Percentiles rank a stretch among this genome's conserved stretches.
Evolutionary conservation across 371 early-diverging fungal species (phyloP).

Genomic region (Lichtheimia ornata): DNA sequence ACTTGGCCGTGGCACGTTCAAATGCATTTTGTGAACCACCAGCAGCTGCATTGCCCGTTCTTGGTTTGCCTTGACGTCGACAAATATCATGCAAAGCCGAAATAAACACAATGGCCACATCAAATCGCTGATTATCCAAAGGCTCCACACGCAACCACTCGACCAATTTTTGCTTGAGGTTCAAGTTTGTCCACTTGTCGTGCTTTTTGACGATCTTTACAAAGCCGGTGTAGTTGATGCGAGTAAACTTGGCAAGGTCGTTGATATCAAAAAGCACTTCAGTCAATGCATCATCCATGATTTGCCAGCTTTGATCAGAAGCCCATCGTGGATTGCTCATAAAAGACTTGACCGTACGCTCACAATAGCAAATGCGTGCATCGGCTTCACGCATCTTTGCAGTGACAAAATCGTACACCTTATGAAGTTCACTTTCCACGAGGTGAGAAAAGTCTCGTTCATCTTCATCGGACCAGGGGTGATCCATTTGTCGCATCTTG

Average conservation of each 20-base stretch:
- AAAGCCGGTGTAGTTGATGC: constrained; percentile 92
- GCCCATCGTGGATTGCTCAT: constrained; percentile 34
- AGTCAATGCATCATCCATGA: constrained; percentile 49
- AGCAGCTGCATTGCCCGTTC: constrained; percentile 41
- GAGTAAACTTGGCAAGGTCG: constrained; percentile 86
- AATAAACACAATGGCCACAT: constrained; percentile 55
- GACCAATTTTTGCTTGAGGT: constrained; percentile 81
- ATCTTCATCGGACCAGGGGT: constrained; percentile 55
- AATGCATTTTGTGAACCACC: constrained; percentile 77
- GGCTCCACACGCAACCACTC: constrained; percentile 67
- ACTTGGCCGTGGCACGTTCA: constrained; percentile 90
- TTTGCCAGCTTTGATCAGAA: constrained; percentile 36
- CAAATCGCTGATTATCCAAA: constrained; percentile 54
- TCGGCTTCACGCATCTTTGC: constrained; percentile 83
- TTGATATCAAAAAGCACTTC: constrained; percentile 72
- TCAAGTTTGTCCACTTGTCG: constrained; percentile 76
- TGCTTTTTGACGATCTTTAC: constrained; percentile 95
- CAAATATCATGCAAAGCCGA: constrained; percentile 47
- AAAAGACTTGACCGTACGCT: constrained; percentile 66
- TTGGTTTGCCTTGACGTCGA: constrained; percentile 36
- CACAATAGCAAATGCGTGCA: constrained; percentile 81
- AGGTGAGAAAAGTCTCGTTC: constrained; percentile 76
- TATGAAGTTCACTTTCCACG: constrained; percentile 76
- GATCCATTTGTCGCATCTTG: constrained; percentile 30
- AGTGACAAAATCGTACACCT: constrained; percentile 78